Percentiles rank a stretch among this genome's conserved stretches.
phyloP scores from a whole-genome alignment of 179 eudicot genomes.

The Beta lomatogona region DNA sequence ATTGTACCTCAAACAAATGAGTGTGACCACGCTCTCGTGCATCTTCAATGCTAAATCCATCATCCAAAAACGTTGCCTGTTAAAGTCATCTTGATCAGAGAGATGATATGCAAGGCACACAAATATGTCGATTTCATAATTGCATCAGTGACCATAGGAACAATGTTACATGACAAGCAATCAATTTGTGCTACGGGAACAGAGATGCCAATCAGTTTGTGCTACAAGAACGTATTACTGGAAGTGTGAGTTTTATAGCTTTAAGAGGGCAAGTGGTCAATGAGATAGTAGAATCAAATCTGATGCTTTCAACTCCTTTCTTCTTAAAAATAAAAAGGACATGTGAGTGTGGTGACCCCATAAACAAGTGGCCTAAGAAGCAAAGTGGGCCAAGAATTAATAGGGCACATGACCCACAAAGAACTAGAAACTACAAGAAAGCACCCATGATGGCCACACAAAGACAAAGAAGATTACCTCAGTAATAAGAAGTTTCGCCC shows the following conservation, averaged over 20 bases:
- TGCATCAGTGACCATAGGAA: background rate
- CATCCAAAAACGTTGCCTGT: no score
- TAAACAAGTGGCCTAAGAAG: background rate
- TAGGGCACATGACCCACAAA: background rate
- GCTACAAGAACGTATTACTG: background rate
- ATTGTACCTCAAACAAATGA: no score
- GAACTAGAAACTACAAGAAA: background rate
- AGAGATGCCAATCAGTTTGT: background rate
- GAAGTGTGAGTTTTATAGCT: background rate
- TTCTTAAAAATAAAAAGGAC: background rate
- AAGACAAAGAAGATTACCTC: constrained; percentile 44
- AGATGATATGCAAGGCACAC: background rate
- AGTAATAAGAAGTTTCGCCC: constrained; percentile 91
- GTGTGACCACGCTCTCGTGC: no score
- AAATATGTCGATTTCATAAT: background rate
- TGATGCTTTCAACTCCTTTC: background rate
- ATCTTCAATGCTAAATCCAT: no score
- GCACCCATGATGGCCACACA: constrained; percentile 3
- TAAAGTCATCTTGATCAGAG: no score
- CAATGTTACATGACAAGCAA: background rate
- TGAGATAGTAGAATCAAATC: background rate
- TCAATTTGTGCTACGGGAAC: background rate
- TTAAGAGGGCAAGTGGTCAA: background rate
- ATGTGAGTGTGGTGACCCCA: background rate
- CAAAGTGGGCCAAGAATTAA: background rate